These are phyloP conservation scores for Podila horticola DNA, from an alignment of 192 early-diverging fungal species.

Conservation along the genomic window DNA sequence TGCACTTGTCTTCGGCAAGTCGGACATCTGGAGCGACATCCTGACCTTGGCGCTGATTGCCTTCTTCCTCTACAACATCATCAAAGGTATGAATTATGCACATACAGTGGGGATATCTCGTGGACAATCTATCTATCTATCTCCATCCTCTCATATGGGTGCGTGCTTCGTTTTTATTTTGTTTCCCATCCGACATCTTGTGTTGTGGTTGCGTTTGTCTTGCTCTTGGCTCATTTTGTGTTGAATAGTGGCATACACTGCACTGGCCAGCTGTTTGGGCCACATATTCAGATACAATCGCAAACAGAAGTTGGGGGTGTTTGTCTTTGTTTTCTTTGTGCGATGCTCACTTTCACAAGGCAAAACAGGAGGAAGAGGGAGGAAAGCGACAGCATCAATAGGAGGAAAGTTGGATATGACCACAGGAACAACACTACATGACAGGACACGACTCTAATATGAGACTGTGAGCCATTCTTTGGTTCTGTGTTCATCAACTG, in stretches of 20 bases:
- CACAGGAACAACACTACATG: neutral
- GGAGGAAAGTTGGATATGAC: neutral
- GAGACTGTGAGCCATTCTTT: too few species aligned
- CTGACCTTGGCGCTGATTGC: constrained; percentile 62
- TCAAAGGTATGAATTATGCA: constrained; percentile 60
- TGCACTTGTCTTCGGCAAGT: constrained; percentile 65
- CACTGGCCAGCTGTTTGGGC: constrained; percentile 1
- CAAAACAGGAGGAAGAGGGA: neutral
- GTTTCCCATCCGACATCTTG: neutral
- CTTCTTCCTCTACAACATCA: constrained; percentile 69
- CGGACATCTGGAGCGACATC: constrained; percentile 70
- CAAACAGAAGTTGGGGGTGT: neutral
- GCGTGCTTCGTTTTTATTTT: neutral
- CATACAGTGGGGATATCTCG: neutral
- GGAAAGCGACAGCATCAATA: neutral
- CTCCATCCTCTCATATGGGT: neutral
- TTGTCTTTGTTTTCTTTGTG: neutral
- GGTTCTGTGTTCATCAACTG: too few species aligned
- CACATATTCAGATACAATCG: neutral
- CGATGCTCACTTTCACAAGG: neutral
- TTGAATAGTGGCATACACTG: neutral
- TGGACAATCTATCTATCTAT: neutral
- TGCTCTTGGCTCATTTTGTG: neutral
- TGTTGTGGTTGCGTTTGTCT: neutral
- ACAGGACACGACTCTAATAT: too few species aligned